These are phyloP conservation scores for Saksenaea oblongispora DNA, from an alignment of 371 early-diverging fungal genomes.

Conservation along the genomic window DNA sequence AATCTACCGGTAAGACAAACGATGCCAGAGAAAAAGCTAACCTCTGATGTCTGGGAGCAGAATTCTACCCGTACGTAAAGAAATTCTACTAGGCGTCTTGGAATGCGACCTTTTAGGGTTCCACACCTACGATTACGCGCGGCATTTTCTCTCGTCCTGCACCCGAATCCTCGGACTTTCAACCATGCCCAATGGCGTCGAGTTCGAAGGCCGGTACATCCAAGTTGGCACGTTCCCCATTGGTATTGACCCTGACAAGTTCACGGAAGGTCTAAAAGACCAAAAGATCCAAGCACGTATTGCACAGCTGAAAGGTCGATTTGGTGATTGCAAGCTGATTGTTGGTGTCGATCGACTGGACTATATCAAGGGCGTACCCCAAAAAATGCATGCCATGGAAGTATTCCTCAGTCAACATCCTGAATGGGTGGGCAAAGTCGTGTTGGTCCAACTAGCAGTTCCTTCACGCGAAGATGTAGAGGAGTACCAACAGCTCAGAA, in stretches of 20 bases:
- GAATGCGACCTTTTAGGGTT: slow-evolving; percentile 94
- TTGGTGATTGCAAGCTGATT: slow-evolving; percentile 87
- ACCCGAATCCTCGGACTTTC: slow-evolving; percentile 91
- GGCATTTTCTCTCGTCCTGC: slow-evolving; percentile 97
- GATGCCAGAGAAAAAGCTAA: not conserved
- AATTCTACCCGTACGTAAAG: slow-evolving; percentile 88
- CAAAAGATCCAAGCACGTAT: slow-evolving; percentile 75
- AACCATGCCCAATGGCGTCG: slow-evolving; percentile 91
- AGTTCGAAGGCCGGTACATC: slow-evolving; percentile 85
- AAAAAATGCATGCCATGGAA: slow-evolving; percentile 95
- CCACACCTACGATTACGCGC: slow-evolving; percentile 99
- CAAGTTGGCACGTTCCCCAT: slow-evolving; percentile 99
- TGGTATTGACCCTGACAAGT: slow-evolving; percentile 98
- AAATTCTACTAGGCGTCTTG: slow-evolving; percentile 92
- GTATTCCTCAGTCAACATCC: slow-evolving; percentile 89
- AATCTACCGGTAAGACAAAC: slow-evolving; percentile 73
- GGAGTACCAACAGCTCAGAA: slow-evolving; percentile 94
- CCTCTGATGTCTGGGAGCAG: slow-evolving; percentile 24
- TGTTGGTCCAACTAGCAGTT: slow-evolving; percentile 97
- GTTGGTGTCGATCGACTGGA: slow-evolving; percentile 99
- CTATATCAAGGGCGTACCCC: slow-evolving; percentile 99
- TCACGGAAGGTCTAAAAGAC: slow-evolving; percentile 78
- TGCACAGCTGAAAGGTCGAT: slow-evolving; percentile 78
- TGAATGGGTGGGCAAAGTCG: slow-evolving; percentile 93
- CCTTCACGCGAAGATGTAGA: slow-evolving; percentile 97